Evolutionary conservation across 768 basidiomycete species (phyloP).

Genomic region (Myochromella boudieri): DNA sequence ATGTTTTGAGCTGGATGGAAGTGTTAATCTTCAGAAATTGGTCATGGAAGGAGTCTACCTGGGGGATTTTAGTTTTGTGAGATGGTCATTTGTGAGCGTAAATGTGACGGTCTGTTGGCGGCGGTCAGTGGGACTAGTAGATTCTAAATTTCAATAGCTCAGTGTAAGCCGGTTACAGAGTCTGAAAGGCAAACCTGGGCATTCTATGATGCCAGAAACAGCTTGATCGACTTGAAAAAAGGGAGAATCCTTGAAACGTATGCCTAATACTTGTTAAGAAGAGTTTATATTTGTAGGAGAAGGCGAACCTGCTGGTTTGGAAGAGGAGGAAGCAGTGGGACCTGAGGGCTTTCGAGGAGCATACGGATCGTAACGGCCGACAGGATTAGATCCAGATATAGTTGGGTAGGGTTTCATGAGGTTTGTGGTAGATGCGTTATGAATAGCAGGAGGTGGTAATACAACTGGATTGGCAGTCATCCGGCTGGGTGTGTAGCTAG

Average conservation of each 20-base stretch:
- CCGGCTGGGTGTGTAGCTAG: slow-evolving; percentile 21
- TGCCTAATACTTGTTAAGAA: slow-evolving; percentile 37
- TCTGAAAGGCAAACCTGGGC: slow-evolving; percentile 57
- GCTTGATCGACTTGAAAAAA: slow-evolving; percentile 70
- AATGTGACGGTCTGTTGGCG: slow-evolving; percentile 63
- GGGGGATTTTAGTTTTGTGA: slow-evolving; percentile 54
- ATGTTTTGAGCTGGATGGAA: slow-evolving; percentile 53
- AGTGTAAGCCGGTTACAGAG: background rate
- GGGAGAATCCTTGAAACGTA: slow-evolving; percentile 80
- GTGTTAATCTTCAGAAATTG: slow-evolving; percentile 8
- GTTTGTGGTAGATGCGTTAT: slow-evolving; percentile 21
- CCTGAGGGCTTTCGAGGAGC: slow-evolving; percentile 48
- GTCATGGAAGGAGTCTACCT: slow-evolving; percentile 41
- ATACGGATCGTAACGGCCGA: slow-evolving; percentile 65
- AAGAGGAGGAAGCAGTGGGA: slow-evolving; percentile 34
- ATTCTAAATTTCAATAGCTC: slow-evolving; percentile 48
- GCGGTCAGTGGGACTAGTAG: slow-evolving; percentile 75
- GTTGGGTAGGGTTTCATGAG: slow-evolving; percentile 31
- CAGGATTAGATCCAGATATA: slow-evolving; percentile 30
- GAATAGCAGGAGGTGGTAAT: slow-evolving; percentile 16
- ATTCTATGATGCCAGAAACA: slow-evolving; percentile 67
- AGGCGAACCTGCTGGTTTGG: slow-evolving; percentile 29
- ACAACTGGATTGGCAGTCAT: slow-evolving; percentile 16
- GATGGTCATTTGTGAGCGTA: slow-evolving; percentile 64
- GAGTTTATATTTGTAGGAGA: background rate